Percentiles rank a stretch among this genome's conserved stretches.
Evolutionary conservation across 225 moss, liverwort and hornwort genomes (phyloP).

Genomic region (Marchantia paleacea): DNA sequence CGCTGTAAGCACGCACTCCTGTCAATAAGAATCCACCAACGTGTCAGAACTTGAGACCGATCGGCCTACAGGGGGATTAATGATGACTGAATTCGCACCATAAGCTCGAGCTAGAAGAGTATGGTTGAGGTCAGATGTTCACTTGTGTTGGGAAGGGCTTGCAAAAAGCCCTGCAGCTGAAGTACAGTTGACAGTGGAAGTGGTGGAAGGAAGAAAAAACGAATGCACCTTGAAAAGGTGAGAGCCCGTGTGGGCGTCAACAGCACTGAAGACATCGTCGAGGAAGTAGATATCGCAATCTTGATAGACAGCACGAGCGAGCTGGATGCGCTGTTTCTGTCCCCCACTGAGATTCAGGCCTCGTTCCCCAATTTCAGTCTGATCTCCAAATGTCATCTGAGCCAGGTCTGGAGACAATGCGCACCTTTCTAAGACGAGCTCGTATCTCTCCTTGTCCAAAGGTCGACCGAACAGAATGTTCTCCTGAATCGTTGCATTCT

Average conservation of each 20-base stretch:
- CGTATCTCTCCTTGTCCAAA: constrained; percentile 11
- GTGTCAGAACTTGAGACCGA: not conserved
- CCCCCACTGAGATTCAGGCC: constrained; percentile 27
- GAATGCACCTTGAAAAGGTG: constrained; percentile 1
- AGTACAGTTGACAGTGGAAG: not conserved
- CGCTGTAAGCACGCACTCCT: constrained; percentile 53
- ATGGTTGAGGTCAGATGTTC: not conserved
- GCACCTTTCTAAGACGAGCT: not conserved
- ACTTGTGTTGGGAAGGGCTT: not conserved
- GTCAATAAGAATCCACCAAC: not conserved
- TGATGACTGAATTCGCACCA: not conserved
- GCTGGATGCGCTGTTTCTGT: constrained; percentile 26
- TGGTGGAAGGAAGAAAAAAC: not conserved
- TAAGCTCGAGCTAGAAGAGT: not conserved
- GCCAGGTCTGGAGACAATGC: constrained; percentile 18
- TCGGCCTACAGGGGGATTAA: not conserved
- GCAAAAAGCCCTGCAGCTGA: not conserved
- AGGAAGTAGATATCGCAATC: constrained; percentile 23
- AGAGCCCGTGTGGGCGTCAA: constrained; percentile 17
- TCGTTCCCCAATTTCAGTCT: constrained; percentile 30
- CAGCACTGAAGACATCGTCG: constrained; percentile 22
- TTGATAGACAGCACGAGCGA: constrained; percentile 27
- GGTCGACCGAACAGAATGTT: constrained; percentile 65
- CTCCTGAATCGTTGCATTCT: constrained; percentile 68
- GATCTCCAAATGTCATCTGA: constrained; percentile 18